Evolutionary conservation across 176 grass and related monocot genomes (phyloP).

Genomic region (Musa acuminata): DNA sequence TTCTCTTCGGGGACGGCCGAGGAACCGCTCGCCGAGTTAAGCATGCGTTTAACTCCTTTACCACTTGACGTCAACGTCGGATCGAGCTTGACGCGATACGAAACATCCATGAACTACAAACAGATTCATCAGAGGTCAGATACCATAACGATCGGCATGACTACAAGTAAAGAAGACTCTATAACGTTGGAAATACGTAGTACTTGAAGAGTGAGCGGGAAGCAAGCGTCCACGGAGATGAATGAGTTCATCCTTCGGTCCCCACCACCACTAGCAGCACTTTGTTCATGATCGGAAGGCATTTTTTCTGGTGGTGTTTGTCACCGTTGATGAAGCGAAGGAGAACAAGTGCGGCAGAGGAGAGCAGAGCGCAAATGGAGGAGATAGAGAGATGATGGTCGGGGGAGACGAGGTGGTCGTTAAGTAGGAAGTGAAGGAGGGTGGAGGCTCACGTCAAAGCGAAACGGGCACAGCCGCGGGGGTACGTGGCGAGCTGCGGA

Average conservation of each 20-base stretch:
- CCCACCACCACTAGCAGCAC: not conserved
- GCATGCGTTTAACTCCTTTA: conserved; percentile 26
- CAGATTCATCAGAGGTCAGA: not conserved
- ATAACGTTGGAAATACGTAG: too few relatives aligned
- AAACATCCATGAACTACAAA: conserved; percentile 67
- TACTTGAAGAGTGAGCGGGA: conserved; percentile 71
- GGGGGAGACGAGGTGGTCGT: conserved; percentile 14
- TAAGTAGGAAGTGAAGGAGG: conserved; percentile 6
- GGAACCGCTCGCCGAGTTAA: conserved; percentile 9
- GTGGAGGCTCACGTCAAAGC: conserved; percentile 47
- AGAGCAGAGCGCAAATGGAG: not conserved
- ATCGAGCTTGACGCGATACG: conserved; percentile 62
- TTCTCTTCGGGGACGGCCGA: conserved; percentile 22
- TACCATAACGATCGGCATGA: not conserved
- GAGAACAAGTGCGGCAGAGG: not conserved
- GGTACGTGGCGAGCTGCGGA: conserved; percentile 46
- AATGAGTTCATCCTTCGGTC: conserved; percentile 58
- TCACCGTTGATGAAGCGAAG: not conserved
- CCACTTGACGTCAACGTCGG: not conserved
- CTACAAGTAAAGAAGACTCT: not conserved
- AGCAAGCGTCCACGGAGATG: conserved; percentile 36
- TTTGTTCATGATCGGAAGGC: not conserved
- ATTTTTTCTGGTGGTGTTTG: not conserved
- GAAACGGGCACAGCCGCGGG: conserved; percentile 4
- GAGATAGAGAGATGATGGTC: not conserved